Evolutionary conservation across 2,329 filamentous ascomycete species (phyloP).

Genomic region (Pleomassaria siparia): DNA sequence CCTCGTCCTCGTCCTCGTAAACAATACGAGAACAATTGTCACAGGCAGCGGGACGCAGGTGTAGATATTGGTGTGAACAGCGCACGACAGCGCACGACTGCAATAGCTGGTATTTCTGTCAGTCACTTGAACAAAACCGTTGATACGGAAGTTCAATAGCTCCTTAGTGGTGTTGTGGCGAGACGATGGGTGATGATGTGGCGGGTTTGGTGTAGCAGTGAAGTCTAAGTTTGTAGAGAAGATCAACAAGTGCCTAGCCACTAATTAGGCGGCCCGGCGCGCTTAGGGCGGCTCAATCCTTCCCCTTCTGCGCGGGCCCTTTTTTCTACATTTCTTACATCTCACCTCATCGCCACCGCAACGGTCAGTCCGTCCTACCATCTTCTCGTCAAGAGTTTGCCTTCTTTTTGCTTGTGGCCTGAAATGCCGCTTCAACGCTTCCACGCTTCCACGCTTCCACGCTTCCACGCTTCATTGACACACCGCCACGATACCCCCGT

Average conservation of each 20-base stretch:
- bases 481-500: too few species aligned
- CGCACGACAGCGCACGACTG: too few species aligned
- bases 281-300: not conserved
- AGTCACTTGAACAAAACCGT: not conserved
- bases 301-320: not conserved
- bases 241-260: not conserved
- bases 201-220: not conserved
- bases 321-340: not conserved
- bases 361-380: not conserved
- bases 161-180: not conserved
- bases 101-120: not conserved
- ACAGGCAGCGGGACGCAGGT: too few species aligned
- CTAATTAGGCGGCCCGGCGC: not conserved
- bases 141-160: not conserved
- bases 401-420: not conserved
- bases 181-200: slow-evolving; percentile 37
- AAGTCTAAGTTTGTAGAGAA: too few species aligned
- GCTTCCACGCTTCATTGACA: too few species aligned
- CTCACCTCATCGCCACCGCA: not conserved
- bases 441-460: not conserved
- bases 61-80: too few species aligned
- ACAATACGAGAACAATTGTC: too few species aligned
- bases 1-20: too few species aligned
- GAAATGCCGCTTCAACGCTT: not conserved
- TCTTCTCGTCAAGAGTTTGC: not conserved